Percentiles rank a stretch among this genome's conserved stretches.
Evolutionary conservation across 371 early-diverging fungal genomes (phyloP).

Genomic region (Mortierella sp.): DNA sequence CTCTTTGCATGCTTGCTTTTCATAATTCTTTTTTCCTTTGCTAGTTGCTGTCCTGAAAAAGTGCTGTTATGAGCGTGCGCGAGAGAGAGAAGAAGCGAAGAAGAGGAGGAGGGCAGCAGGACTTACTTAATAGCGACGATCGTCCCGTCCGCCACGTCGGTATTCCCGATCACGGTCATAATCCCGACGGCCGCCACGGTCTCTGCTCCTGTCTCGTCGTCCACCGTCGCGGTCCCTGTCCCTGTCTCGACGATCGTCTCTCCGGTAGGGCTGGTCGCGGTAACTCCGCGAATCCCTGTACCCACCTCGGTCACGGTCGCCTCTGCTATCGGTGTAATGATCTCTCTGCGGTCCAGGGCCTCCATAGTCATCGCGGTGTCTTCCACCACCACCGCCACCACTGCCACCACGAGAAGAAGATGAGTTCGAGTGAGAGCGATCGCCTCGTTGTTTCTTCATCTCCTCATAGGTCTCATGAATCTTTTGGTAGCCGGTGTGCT

Average conservation of each 20-base stretch:
- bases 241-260: conserved; percentile 51
- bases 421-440: conserved; percentile 15
- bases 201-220: conserved; percentile 46
- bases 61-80: not conserved
- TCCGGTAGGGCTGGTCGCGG: conserved; percentile 53
- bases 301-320: conserved; percentile 51
- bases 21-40: not conserved
- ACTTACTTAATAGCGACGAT: conserved; percentile 35
- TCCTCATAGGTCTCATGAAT: conserved; percentile 86
- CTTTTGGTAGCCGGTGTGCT: conserved; percentile 88
- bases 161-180: conserved; percentile 49
- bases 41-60: not conserved
- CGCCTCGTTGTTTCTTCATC: conserved; percentile 63
- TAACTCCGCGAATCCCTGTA: conserved; percentile 45
- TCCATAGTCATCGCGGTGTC: conserved; percentile 31
- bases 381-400: conserved; percentile 3
- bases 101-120: not conserved
- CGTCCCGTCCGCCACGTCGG: conserved; percentile 42
- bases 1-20: not conserved
- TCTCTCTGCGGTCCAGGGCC: conserved; percentile 48
- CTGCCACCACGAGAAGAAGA: no score
- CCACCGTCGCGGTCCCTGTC: conserved; percentile 40
- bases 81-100: conserved; percentile 5
- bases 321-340: conserved; percentile 33
- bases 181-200: conserved; percentile 48